A percentile compares a stretch with the other conserved stretches of the same genome.
These are phyloP conservation scores for Nepenthes gracilis DNA, from an alignment of 148 eudicot genomes.

Conservation along the genomic window DNA sequence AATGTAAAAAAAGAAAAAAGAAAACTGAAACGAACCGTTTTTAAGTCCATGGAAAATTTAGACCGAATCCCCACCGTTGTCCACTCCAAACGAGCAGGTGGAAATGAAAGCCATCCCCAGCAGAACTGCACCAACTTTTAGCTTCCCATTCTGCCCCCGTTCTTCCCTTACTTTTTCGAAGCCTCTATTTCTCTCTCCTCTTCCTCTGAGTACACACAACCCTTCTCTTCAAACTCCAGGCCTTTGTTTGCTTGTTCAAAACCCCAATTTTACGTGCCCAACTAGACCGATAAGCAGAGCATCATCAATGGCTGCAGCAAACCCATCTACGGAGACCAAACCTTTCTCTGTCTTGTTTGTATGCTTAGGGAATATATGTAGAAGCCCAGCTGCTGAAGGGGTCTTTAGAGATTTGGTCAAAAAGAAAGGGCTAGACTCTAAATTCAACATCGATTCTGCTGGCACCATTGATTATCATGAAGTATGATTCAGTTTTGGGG, in stretches of 20 bases:
- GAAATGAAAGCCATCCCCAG: slow-evolving; percentile 13
- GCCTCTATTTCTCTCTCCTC: slow-evolving; percentile 1
- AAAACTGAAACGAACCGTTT: too few species aligned
- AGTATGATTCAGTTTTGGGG: slow-evolving; percentile 18
- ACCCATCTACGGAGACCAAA: slow-evolving; percentile 20
- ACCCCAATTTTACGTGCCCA: neutral
- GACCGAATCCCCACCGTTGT: too few species aligned
- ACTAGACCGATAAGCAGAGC: slow-evolving; percentile 11
- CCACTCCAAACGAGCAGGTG: too few species aligned
- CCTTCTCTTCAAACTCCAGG: neutral
- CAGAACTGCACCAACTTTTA: slow-evolving; percentile 1
- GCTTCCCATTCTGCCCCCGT: slow-evolving; percentile 7
- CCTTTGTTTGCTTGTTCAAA: neutral
- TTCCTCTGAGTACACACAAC: slow-evolving; percentile 1
- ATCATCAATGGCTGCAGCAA: slow-evolving; percentile 51
- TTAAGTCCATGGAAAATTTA: too few species aligned
- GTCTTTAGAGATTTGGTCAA: slow-evolving; percentile 72
- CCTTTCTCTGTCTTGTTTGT: slow-evolving; percentile 81
- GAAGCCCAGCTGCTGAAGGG: slow-evolving; percentile 98
- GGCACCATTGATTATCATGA: slow-evolving; percentile 86
- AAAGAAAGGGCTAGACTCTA: slow-evolving; percentile 51
- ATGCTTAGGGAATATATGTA: slow-evolving; percentile 86
- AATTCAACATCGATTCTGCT: slow-evolving; percentile 83
- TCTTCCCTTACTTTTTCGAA: slow-evolving; percentile 7
- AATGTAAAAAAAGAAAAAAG: too few species aligned